Percentiles rank a stretch among this genome's conserved stretches.
Conservation (phyloP, 1,284 basidiomycete genomes). For the Taiwanofungus camphoratus region DNA sequence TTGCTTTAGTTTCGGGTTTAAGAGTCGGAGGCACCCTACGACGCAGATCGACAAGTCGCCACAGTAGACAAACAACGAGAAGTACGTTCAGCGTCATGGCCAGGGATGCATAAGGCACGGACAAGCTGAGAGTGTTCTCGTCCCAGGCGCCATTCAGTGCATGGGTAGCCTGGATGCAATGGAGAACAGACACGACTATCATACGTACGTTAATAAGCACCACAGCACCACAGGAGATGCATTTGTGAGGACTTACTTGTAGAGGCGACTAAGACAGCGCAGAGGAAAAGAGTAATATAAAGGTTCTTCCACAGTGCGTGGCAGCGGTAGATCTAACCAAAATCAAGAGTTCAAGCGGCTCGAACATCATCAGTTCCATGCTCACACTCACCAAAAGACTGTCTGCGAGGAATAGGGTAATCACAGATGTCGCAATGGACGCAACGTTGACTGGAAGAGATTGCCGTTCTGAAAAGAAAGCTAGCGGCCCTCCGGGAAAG, state of each 20-base stretch:
- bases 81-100: conserved; percentile 24
- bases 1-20: not conserved
- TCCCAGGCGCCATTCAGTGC: conserved; percentile 20
- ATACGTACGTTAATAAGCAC: not conserved
- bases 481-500: conserved; percentile 23
- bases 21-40: not conserved
- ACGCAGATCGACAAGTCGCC: conserved; percentile 5
- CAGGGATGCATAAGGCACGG: conserved; percentile 27
- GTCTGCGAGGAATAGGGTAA: conserved; percentile 22
- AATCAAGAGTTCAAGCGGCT: not conserved
- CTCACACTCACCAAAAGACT: conserved; percentile 21
- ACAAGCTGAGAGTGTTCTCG: conserved; percentile 15
- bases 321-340: conserved; percentile 22
- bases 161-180: conserved; percentile 11
- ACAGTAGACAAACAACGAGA: conserved; percentile 6
- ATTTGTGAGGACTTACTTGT: conserved; percentile 9
- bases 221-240: not conserved
- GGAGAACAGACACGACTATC: conserved; percentile 4
- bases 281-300: conserved; percentile 19
- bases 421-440: conserved; percentile 15
- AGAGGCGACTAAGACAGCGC: conserved; percentile 11
- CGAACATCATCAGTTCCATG: not conserved
- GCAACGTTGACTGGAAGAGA: conserved; percentile 13
- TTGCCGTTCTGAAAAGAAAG: conserved; percentile 15
- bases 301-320: conserved; percentile 20